Evolutionary conservation across 2,329 filamentous ascomycete species (phyloP), one percentile per base, ranked within the genome.

Genomic region (Penicillium sp.): DNA sequence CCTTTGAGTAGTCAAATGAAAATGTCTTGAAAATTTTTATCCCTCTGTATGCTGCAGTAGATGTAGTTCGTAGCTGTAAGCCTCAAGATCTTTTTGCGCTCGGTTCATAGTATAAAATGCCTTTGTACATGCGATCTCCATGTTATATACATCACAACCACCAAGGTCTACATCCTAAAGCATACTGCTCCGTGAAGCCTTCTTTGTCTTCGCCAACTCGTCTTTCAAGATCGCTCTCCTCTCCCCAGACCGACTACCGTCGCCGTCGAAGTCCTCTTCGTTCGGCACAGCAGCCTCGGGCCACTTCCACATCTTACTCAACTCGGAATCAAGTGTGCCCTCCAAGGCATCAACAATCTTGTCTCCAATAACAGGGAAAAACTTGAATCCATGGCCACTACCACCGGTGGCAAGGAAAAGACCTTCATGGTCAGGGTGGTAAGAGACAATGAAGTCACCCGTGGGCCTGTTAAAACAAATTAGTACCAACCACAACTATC

Each of bases 391-490:
- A 62, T 82, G 80, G n/a, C 79, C 79, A 48, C 77, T 80, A 8
- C 79, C 80, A 6, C 79, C 80, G 1, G 79, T 81, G 10, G 80
- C 80, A 46, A 82, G 65, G 65, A 80, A 79, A 6, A 82, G 71
- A 35, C 72, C 72, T 6, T 67, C 56, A 71, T 82, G 82, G 16
- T 77, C 72, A 0, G 88, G 87, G 64, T 90, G 87, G 70, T 86
- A 85, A 65, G 86, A 83, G 57, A 90, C 79, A 52, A 91, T 78
- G 75, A 89, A 91, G 67, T 91, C 85, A 23, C 83, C 87, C 18
- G 83, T 84, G 8, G 83, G 79, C 3, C 74, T 76, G 46, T 42
- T 39, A 4, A 16, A 34, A 25, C 16, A 50, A 10, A 46, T 55
- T 48, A 45, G 46, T 31, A 35, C 10, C 35, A 23, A 34, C 38